A percentile compares a stretch with the other conserved stretches of the same genome.
phyloP scores from a whole-genome alignment of 768 basidiomycete species.

The Suillus americanus region DNA sequence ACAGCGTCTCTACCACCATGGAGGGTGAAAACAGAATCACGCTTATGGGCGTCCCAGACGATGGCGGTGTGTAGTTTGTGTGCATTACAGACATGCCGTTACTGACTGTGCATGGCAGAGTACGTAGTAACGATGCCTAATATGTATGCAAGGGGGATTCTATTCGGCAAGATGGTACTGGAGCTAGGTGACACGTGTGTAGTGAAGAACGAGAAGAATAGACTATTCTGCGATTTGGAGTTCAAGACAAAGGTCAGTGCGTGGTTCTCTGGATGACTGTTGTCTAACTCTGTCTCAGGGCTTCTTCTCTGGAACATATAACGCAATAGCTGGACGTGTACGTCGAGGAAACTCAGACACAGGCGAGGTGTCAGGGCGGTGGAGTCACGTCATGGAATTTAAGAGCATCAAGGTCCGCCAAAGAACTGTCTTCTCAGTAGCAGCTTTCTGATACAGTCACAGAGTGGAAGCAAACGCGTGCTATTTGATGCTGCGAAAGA shows the following conservation, averaged over 20 bases:
- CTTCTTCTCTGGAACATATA: slow-evolving; percentile 97
- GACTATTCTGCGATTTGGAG: slow-evolving; percentile 78
- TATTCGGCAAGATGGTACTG: slow-evolving; percentile 93
- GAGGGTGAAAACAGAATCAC: slow-evolving; percentile 92
- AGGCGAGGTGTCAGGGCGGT: slow-evolving; percentile 87
- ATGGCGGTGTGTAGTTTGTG: slow-evolving; percentile 64
- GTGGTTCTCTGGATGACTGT: neutral
- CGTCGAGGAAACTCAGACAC: slow-evolving; percentile 61
- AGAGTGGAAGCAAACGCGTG: slow-evolving; percentile 70
- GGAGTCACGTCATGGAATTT: slow-evolving; percentile 90
- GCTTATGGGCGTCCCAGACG: slow-evolving; percentile 78
- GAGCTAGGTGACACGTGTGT: slow-evolving; percentile 90
- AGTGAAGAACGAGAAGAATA: slow-evolving; percentile 80
- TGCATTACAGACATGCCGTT: slow-evolving; percentile 6
- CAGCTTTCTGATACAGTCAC: slow-evolving; percentile 3
- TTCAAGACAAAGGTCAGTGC: slow-evolving; percentile 90
- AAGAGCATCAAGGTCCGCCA: slow-evolving; percentile 60
- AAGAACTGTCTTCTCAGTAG: neutral
- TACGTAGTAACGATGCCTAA: slow-evolving; percentile 96
- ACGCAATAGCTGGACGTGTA: slow-evolving; percentile 81
- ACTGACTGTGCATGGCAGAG: slow-evolving; percentile 41
- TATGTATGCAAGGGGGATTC: slow-evolving; percentile 89
- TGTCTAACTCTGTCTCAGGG: slow-evolving; percentile 48
- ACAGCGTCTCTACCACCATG: slow-evolving; percentile 95
- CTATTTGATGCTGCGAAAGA: slow-evolving; percentile 85